Conservation (phyloP, 176 grass and related monocot genomes). For the Panicum miliaceum region DNA sequence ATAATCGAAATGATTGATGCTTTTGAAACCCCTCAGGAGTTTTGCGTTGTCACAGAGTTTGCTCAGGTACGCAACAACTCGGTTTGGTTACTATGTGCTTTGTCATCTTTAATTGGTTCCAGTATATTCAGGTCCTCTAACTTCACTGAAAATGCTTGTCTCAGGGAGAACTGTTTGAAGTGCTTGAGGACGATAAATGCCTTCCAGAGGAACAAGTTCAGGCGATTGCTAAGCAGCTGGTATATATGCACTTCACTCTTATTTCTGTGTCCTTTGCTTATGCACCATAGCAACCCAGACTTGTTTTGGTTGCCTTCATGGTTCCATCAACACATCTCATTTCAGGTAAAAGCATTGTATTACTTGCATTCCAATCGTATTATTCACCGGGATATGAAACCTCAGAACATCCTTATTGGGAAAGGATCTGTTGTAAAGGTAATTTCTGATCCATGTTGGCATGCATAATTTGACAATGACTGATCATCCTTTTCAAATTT, state of each 20-base stretch:
- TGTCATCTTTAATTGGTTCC: neutral
- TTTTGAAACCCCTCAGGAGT: constrained; percentile 95
- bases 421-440: constrained; percentile 96
- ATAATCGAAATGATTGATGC: constrained; percentile 98
- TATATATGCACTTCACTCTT: constrained; percentile 27
- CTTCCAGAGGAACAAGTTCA: constrained; percentile 97
- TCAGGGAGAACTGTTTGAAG: constrained; percentile 96
- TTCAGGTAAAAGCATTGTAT: constrained; percentile 85
- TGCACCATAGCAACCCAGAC: neutral
- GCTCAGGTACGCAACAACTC: constrained; percentile 69
- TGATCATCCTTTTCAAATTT: neutral
- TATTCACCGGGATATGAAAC: constrained; percentile 98
- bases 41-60: constrained; percentile 98
- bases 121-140: constrained; percentile 6
- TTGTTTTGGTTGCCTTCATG: constrained; percentile 35
- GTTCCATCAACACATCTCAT: constrained; percentile 12
- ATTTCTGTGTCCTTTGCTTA: neutral
- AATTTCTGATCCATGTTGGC: constrained; percentile 18
- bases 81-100: neutral
- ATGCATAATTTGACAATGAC: neutral
- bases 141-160: constrained; percentile 17
- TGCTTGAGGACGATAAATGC: constrained; percentile 95
- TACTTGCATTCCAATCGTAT: constrained; percentile 97
- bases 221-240: constrained; percentile 97
- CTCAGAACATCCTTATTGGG: constrained; percentile 96